Base-by-base conservation (phyloP, 2,329 filamentous ascomycete species). In the Neopestalotiopsis sp. region DNA sequence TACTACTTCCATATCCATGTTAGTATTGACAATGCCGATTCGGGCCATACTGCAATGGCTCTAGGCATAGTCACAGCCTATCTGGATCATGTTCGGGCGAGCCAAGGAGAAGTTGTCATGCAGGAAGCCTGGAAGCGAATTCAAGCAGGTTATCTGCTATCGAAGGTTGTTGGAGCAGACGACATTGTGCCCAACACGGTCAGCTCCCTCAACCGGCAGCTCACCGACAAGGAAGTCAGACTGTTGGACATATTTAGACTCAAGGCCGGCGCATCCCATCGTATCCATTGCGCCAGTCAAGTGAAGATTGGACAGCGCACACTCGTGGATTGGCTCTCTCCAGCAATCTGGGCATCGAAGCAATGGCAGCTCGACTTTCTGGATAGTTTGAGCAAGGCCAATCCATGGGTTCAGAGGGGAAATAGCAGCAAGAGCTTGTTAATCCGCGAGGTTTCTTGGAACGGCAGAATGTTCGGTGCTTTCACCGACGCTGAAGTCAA, bases 1-100 rank as follows among this genome's bases (percentile, higher is more conserved):
- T 83, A 83, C 56, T 87, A 86, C 72, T 88, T 86, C 72, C 72
- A 81, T n/a, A 75, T 88, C 4, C 85, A 87, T 73, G 76, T 86
- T 57, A 79, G 82, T 0, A 86, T 87, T 64, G 85, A 87, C 71
- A 87, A 86, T 71, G 76, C 79, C 4, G 76, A 85, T 68, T 83
- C 81, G 0, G 84, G 85, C 0, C 85, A 87, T 72, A 78, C 82
- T 12, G 82, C 83, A 2, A 86, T 87, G 80, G 83, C 84, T 1
- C 74, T 79, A 67, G 72, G 78, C 28, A 77, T 78, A 17, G 81
- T 81, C 9, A 56, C 49, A 5, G 49, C 9, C 20, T 6, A 12
- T 7, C 9, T 24, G 49, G 49, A 17, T 13, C 14, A n/a, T 6
- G 49, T 28, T 28, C 24, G 24, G 24, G 24, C 24, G 24, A 28